These are phyloP conservation scores for Obba rivulosa DNA, from an alignment of 768 basidiomycete genomes.

Conservation along the genomic window DNA sequence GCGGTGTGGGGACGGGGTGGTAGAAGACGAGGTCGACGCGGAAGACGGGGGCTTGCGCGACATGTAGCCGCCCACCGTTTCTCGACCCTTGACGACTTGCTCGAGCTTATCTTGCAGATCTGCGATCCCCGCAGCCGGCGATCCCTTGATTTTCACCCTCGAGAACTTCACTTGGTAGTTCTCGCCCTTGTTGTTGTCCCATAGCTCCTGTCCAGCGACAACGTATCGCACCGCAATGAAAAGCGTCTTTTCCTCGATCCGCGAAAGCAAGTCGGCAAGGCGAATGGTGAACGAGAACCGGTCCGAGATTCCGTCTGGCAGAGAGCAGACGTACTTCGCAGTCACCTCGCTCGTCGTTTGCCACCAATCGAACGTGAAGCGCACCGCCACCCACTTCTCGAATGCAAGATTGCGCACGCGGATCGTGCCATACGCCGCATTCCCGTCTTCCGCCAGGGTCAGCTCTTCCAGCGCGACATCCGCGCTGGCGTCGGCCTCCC, in stretches of 20 bases:
- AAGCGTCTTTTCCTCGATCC: conserved; percentile 81
- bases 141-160: conserved; percentile 20
- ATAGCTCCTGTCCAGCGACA: conserved; percentile 70
- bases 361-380: conserved; percentile 94
- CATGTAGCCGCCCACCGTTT: conserved; percentile 24
- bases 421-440: conserved; percentile 63
- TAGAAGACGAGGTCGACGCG: conserved; percentile 7
- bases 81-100: conserved; percentile 41
- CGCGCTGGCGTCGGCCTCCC: conserved; percentile 17
- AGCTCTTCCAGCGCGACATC: conserved; percentile 54
- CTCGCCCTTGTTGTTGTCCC: conserved; percentile 83
- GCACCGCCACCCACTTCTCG: conserved; percentile 79
- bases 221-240: conserved; percentile 71
- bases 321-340: conserved; percentile 56
- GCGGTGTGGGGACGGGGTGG: conserved; percentile 13
- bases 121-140: conserved; percentile 40
- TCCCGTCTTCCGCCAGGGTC: conserved; percentile 44
- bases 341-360: conserved; percentile 93
- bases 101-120: conserved; percentile 66
- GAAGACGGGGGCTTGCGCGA: conserved; percentile 14
- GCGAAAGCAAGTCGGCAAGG: conserved; percentile 69
- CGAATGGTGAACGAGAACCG: conserved; percentile 74
- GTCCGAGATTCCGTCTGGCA: conserved; percentile 43
- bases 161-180: conserved; percentile 79
- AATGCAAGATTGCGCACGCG: conserved; percentile 84